Percentiles rank a stretch among this genome's conserved stretches.
Evolutionary conservation across 768 basidiomycete species (phyloP).

Genomic region (Hysterangium stoloniferum): DNA sequence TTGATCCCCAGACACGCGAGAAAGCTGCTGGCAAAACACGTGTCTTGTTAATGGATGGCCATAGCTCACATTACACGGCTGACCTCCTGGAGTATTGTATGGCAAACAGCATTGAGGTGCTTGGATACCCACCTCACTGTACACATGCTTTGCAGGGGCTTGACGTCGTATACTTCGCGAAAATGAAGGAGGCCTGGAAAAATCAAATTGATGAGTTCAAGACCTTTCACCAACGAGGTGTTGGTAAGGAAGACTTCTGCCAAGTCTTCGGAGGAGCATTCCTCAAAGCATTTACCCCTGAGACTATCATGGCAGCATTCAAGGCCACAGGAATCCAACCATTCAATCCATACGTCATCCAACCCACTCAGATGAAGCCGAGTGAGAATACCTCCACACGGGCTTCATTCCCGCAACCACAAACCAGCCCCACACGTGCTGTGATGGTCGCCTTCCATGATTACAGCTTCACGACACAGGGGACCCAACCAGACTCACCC

Average conservation of each 20-base stretch:
- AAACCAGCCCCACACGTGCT: constrained; percentile 20
- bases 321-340: constrained; percentile 24
- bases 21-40: constrained; percentile 25
- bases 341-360: constrained; percentile 23
- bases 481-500: no score
- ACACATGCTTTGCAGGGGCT: constrained; percentile 40
- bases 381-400: constrained; percentile 20
- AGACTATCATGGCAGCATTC: constrained; percentile 25
- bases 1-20: constrained; percentile 30
- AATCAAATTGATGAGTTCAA: constrained; percentile 23
- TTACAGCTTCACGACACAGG: no score
- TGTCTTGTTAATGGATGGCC: constrained; percentile 39
- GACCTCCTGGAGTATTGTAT: constrained; percentile 33
- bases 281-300: constrained; percentile 17
- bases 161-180: constrained; percentile 31
- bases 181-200: constrained; percentile 26
- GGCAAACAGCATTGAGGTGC: constrained; percentile 29
- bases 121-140: constrained; percentile 39
- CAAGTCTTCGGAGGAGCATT: constrained; percentile 28
- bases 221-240: constrained; percentile 14
- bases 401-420: constrained; percentile 19
- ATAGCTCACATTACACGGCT: constrained; percentile 34
- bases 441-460: constrained; percentile 13
- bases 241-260: constrained; percentile 33
- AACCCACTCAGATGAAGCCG: constrained; percentile 22